Conservation (phyloP, 257 asterid species). For the Salvia splendens region DNA sequence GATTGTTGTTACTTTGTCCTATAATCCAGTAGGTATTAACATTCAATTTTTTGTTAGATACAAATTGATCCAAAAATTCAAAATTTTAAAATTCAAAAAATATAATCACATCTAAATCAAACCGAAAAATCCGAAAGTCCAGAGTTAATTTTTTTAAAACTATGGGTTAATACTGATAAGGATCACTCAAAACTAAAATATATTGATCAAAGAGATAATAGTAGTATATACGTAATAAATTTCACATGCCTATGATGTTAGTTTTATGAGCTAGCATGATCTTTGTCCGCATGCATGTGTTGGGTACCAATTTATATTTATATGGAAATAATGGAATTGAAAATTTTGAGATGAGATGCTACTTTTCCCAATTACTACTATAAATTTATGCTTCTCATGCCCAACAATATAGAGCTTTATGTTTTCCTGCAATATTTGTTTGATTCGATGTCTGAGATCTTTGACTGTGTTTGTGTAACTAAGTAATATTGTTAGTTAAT, state of each 20-base stretch:
- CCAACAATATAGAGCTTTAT: constrained; percentile 32
- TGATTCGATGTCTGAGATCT: constrained; percentile 12
- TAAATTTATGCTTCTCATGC: constrained; percentile 16
- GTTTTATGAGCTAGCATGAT: neutral
- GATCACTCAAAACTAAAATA: neutral
- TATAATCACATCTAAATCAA: too few species aligned
- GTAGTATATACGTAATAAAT: too few species aligned
- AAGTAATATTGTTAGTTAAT: neutral
- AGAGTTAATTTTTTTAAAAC: too few species aligned
- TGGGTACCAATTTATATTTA: neutral
- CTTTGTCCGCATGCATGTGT: constrained; percentile 36
- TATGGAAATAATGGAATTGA: constrained; percentile 17
- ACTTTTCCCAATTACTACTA: neutral
- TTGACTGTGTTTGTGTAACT: neutral
- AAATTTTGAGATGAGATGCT: constrained; percentile 5
- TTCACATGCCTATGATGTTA: too few species aligned
- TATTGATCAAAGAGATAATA: neutral
- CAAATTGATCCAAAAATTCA: too few species aligned
- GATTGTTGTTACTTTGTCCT: constrained; percentile 41
- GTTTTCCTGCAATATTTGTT: constrained; percentile 16
- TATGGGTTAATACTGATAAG: too few species aligned
- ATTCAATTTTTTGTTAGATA: too few species aligned
- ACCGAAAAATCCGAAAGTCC: too few species aligned
- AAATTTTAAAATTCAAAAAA: too few species aligned
- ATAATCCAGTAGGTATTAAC: neutral